These are phyloP conservation scores for Alternaria arbusti DNA, from an alignment of 2,329 filamentous ascomycete genomes.

Conservation along the genomic window DNA sequence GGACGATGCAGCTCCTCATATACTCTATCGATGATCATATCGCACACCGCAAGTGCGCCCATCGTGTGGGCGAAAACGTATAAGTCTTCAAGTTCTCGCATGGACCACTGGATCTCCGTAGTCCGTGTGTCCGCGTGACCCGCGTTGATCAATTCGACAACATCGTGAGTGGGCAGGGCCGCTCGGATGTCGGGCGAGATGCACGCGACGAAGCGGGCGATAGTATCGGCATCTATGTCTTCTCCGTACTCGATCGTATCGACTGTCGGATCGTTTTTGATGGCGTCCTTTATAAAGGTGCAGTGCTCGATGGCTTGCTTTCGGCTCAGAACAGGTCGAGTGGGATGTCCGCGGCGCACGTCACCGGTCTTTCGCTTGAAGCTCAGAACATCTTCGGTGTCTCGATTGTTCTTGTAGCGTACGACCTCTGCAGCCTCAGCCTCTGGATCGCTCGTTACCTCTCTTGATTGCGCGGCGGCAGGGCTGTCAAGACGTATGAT, in stretches of 20 bases:
- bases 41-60: neutral
- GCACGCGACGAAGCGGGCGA: slow-evolving; percentile 1
- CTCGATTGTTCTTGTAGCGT: neutral
- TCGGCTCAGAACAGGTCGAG: neutral
- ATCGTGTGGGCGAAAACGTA: neutral
- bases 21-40: slow-evolving; percentile 6
- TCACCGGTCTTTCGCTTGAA: neutral
- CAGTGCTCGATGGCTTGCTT: neutral
- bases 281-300: neutral
- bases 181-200: neutral
- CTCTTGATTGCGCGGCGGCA: neutral
- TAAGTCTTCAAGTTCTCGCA: neutral
- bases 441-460: neutral
- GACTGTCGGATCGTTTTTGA: neutral
- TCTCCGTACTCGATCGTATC: neutral
- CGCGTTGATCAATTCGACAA: neutral
- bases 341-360: neutral
- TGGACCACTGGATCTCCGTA: slow-evolving; percentile 1
- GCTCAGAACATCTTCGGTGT: neutral
- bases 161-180: neutral
- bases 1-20: neutral
- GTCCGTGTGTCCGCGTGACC: neutral
- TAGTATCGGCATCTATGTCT: neutral
- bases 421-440: neutral
- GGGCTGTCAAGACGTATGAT: neutral